Evolutionary conservation across 306 rosid species (phyloP), one percentile per base, ranked within the genome.

Genomic region (Cucumis melo): DNA sequence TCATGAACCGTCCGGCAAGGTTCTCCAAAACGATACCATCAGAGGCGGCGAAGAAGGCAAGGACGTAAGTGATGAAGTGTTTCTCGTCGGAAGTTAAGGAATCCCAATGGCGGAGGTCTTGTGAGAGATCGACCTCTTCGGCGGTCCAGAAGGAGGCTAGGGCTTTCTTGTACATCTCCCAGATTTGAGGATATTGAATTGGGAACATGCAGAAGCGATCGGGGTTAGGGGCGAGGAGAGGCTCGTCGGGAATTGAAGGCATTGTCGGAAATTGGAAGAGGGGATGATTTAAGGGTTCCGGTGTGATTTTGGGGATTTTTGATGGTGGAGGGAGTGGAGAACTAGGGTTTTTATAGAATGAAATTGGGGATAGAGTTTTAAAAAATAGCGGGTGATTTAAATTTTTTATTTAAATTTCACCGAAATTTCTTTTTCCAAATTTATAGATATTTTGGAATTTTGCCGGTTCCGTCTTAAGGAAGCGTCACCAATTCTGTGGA

Each of bases 31-130:
- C 98, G 51, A 93, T 91, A 8, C 92, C 98, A 36, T 93, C 98
- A 8, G 98, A 93, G 63, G 97, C 96, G 2, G 97, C 96, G 32
- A 93, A 93, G 88, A 93, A 93, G 44, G 98, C 98, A 0, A 93
- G 92, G 16, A 91, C 90, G 46, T 93, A 97, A 0, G 86, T 74
- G 55, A 93, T 65, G 79, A 93, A 93, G 81, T 93, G 96, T 27
- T 27, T 27, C 29, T 27, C 29, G 29, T 27, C 29, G 29, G 29
- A 27, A 27, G 1, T 27, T 1, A 27, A 27, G 29, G 1, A 27
- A 27, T 27, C 29, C 29, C 29, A 27, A 3, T 27, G 2, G 29
- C 29, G 76, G 0, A 72, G 6, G 65, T 93, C 97, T 58, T 84
- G 85, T 93, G 83, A 27, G 29, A 27, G 29, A 27, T 27, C 1